These are phyloP conservation scores for Pyrenochaeta sp. DNA, from an alignment of 2,329 filamentous ascomycete genomes.

Conservation along the genomic window DNA sequence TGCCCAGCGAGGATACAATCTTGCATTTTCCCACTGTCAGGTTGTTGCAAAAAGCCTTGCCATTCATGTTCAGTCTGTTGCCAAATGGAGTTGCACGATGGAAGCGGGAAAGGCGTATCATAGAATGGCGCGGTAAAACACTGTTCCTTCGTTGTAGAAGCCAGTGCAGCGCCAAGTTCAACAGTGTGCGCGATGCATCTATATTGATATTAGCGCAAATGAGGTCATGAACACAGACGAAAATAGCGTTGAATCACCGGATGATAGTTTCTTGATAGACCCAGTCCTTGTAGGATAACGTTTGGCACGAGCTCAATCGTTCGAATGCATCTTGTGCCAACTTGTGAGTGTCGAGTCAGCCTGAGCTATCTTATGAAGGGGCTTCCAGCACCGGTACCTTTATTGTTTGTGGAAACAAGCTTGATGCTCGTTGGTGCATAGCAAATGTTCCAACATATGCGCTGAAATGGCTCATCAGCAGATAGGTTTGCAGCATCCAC, in stretches of 20 bases:
- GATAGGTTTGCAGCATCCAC: constrained; percentile 6
- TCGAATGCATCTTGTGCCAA: constrained; percentile 1
- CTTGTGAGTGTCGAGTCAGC: not conserved
- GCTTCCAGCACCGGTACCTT: no score
- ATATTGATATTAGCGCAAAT: not conserved
- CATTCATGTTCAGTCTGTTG: not conserved
- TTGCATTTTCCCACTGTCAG: not conserved
- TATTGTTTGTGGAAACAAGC: constrained; percentile 1
- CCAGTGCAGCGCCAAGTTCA: constrained; percentile 1
- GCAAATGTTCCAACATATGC: not conserved
- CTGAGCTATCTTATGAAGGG: no score
- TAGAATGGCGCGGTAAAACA: constrained; percentile 1
- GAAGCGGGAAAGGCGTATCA: constrained; percentile 5
- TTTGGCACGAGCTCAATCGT: not conserved
- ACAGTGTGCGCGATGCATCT: constrained; percentile 5
- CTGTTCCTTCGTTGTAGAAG: constrained; percentile 1
- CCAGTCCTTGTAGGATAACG: constrained; percentile 1
- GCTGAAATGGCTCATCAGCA: constrained; percentile 4
- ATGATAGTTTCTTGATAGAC: constrained; percentile 2
- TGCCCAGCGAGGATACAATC: constrained; percentile 1
- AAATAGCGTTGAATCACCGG: not conserved
- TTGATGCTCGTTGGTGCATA: not conserved
- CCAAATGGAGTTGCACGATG: not conserved
- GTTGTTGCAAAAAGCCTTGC: not conserved
- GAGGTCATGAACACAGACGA: no score